Evolutionary conservation across 176 grass and related monocot species (phyloP), one percentile per base, ranked within the genome.

Genomic region (Zoysia pacifica): DNA sequence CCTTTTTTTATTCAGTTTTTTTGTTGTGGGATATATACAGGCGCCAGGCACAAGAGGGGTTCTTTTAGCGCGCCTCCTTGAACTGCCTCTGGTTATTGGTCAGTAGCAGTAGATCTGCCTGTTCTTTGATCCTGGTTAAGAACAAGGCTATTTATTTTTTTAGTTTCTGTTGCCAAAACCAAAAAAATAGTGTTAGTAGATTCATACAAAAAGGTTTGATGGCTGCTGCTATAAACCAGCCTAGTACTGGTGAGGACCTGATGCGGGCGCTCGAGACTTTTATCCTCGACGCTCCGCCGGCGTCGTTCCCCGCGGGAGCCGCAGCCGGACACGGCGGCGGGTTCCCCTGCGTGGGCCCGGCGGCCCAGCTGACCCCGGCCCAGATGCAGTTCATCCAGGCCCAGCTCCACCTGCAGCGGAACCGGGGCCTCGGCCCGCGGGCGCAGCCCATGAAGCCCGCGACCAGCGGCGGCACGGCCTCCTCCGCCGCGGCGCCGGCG

Each of bases 81-180:
- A 58, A 20, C 41, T 64, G 14, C 35, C 1, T 6, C 11, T 64
- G 36, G 62, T 9, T 5, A 81, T 44, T 51, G 12, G 6, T 50
- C 39, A 36, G 41, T 84, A 28, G 28, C 69, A 18, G 51, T 45
- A 45, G 5, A 45, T 45, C 7, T 49, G 79, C 74, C 80, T 38
- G 67, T 83, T 87, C 80, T 83, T 67, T 41, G 80, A 73, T 83
- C 79, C 83, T 83, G 11, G 80, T 65, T 42, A 87, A 87, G 86
- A 78, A 78, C 62, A 4, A 73, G 86, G 80, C 67, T 62, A 42
- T 70, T 14, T 63, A 36, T 68, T 74, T 12, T 73, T 41, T 16
- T 1, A 16, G 2, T 56, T 72, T 42, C 5, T 4, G 1, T 13
- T 1, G 3, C 4, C 5, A 14, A 55, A 55, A 7, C 6, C 9